A percentile compares a stretch with the other conserved stretches of the same genome.
Evolutionary conservation across 345 rosid species (phyloP).

Genomic region (Barbarea vulgaris): DNA sequence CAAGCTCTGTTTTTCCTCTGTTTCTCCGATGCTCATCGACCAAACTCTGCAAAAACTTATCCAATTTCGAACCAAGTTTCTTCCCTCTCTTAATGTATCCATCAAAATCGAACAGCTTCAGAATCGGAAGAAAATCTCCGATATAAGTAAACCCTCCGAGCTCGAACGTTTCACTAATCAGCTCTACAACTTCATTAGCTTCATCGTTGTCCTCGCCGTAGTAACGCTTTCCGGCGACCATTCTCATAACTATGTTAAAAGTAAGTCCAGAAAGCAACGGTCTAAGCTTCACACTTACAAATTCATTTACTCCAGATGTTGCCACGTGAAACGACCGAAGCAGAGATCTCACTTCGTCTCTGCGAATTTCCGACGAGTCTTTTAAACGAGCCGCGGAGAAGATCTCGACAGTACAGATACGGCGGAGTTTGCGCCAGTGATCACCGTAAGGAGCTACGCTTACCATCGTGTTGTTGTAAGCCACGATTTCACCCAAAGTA

Average conservation of each 20-base stretch:
- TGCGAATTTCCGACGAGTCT: conserved; percentile 2
- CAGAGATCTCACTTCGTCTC: conserved; percentile 42
- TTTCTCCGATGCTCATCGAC: conserved; percentile 46
- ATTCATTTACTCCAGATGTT: background rate
- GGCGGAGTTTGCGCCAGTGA: conserved; percentile 60
- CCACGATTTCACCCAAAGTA: conserved; percentile 11
- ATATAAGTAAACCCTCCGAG: conserved; percentile 36
- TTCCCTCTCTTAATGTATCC: conserved; percentile 30
- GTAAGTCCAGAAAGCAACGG: conserved; percentile 38
- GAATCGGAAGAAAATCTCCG: conserved; percentile 48
- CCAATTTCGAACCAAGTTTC: conserved; percentile 25
- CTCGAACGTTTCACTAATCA: conserved; percentile 35
- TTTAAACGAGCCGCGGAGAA: conserved; percentile 44
- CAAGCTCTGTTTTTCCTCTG: conserved; percentile 10
- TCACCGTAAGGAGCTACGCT: conserved; percentile 44
- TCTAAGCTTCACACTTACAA: background rate
- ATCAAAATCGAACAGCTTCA: conserved; percentile 42
- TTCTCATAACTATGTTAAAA: conserved; percentile 44
- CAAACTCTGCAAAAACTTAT: conserved; percentile 46
- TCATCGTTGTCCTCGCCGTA: conserved; percentile 27
- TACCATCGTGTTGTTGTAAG: conserved; percentile 44
- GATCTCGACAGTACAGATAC: conserved; percentile 42
- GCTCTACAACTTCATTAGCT: conserved; percentile 37
- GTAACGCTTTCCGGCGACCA: conserved; percentile 45
- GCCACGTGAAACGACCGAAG: background rate